Conservation (phyloP, 176 grass and related monocot genomes). For the Olyra latifolia region DNA sequence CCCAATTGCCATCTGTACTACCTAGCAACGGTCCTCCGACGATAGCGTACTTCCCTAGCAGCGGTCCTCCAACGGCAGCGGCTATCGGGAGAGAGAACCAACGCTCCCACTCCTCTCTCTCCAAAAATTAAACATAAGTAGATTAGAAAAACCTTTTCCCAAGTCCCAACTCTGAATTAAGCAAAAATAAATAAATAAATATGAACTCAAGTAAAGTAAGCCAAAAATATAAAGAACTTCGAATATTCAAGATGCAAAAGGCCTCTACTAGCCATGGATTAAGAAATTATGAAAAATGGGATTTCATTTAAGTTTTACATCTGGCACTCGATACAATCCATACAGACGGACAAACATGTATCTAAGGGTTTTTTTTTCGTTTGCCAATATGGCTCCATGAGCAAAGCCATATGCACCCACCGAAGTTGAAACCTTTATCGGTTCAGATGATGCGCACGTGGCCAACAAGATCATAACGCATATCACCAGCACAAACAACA, state of each 20-base stretch:
- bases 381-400: background rate
- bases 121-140: too few species aligned
- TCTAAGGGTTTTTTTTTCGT: background rate
- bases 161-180: background rate
- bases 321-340: background rate
- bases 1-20: too few species aligned
- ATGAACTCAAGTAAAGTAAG: background rate
- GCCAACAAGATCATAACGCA: background rate
- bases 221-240: background rate
- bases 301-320: conserved; percentile 5
- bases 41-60: too few species aligned
- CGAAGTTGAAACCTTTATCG: conserved; percentile 5
- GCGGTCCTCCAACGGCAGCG: too few species aligned
- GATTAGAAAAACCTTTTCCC: too few species aligned
- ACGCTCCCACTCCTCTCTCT: too few species aligned
- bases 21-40: too few species aligned
- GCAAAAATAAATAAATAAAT: background rate
- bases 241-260: background rate
- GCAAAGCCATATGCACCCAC: background rate
- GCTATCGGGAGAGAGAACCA: too few species aligned
- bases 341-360: background rate
- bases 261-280: background rate
- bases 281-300: background rate
- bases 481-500: conserved; percentile 1
- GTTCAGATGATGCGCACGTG: background rate